phyloP scores from a whole-genome alignment of 805 yeast species.

The Candida vaughaniae region DNA sequence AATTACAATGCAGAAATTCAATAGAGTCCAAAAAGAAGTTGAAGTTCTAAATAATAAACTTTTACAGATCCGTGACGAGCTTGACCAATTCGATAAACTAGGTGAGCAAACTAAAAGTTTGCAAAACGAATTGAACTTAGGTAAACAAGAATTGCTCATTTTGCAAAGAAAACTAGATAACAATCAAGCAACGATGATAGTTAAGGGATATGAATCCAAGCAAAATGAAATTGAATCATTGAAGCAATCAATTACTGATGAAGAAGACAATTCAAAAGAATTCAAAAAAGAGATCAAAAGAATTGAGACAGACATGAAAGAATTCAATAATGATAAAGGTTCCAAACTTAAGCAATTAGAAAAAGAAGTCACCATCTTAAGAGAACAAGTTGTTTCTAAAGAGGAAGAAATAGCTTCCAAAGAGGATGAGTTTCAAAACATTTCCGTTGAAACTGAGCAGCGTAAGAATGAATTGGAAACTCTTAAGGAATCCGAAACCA shows the following conservation, averaged over 20 bases:
- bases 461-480: constrained; percentile 52
- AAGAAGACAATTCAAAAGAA: constrained; percentile 26
- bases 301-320: constrained; percentile 76
- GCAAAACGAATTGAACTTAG: constrained; percentile 58
- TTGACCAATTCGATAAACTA: constrained; percentile 42
- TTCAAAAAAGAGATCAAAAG: constrained; percentile 45
- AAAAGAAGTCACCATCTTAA: constrained; percentile 44
- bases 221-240: constrained; percentile 46
- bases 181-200: constrained; percentile 56
- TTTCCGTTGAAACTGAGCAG: constrained; percentile 73
- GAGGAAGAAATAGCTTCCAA: constrained; percentile 44
- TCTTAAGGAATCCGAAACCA: constrained; percentile 41
- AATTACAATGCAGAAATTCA: constrained; percentile 64
- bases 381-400: constrained; percentile 33
- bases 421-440: constrained; percentile 57
- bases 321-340: constrained; percentile 77
- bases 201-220: constrained; percentile 49
- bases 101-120: constrained; percentile 51
- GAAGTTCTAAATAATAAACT: constrained; percentile 45
- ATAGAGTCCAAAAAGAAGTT: constrained; percentile 41
- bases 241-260: constrained; percentile 33
- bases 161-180: constrained; percentile 54
- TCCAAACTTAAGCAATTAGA: constrained; percentile 69
- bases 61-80: constrained; percentile 32
- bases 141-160: constrained; percentile 57